A percentile compares a stretch with the other conserved stretches of the same genome.
phyloP scores from a whole-genome alignment of 2,329 filamentous ascomycete genomes.

The Penicillium freii region DNA sequence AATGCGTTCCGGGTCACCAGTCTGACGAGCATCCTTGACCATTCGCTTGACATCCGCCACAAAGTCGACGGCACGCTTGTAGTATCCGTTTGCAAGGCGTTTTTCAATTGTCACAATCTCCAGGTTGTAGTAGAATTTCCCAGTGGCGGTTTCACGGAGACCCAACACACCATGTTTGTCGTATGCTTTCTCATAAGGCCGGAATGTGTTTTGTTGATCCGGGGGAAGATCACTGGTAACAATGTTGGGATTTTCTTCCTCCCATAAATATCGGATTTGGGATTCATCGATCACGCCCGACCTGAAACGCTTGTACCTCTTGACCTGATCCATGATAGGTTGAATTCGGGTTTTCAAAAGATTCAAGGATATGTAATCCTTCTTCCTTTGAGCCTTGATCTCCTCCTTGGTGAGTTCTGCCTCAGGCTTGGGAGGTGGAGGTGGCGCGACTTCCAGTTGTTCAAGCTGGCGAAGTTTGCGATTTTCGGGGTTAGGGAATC shows the following conservation, averaged over 20 bases:
- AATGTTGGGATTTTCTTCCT: conserved; percentile 72
- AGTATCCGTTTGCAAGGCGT: conserved; percentile 94
- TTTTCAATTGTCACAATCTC: conserved; percentile 93
- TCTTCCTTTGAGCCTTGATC: conserved; percentile 73
- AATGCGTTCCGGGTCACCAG: conserved; percentile 77
- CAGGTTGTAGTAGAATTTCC: conserved; percentile 92
- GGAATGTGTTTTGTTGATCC: conserved; percentile 57
- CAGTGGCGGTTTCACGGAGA: conserved; percentile 69
- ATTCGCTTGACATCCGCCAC: conserved; percentile 80
- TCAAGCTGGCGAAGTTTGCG: conserved; percentile 84
- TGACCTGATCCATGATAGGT: conserved; percentile 96
- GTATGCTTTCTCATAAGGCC: conserved; percentile 75
- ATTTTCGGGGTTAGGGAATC: conserved; percentile 83
- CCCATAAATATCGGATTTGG: conserved; percentile 76
- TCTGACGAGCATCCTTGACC: conserved; percentile 76
- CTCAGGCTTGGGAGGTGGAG: conserved; percentile 62
- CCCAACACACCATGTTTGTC: conserved; percentile 78
- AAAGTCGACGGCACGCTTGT: conserved; percentile 87
- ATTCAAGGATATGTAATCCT: conserved; percentile 81
- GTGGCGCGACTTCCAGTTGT: conserved; percentile 70
- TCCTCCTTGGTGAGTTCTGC: conserved; percentile 72
- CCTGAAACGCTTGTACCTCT: conserved; percentile 87
- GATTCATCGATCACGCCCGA: conserved; percentile 71
- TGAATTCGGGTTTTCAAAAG: conserved; percentile 84
- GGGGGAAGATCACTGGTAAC: conserved; percentile 60